phyloP scores from a whole-genome alignment of 805 yeast species.

The Candida ficus region DNA sequence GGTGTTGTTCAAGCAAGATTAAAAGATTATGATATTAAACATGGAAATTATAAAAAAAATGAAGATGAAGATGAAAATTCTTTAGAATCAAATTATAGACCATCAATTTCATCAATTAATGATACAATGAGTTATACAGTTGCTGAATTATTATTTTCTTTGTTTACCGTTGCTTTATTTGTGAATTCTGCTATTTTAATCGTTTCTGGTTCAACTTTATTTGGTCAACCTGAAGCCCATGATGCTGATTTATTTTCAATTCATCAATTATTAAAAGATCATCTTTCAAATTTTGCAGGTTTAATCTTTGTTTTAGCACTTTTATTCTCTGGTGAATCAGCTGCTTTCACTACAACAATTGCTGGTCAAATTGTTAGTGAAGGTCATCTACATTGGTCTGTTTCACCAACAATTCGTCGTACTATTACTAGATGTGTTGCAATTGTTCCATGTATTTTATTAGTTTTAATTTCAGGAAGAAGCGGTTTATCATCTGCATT shows the following conservation, averaged over 20 bases:
- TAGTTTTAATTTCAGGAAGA: conserved; percentile 72
- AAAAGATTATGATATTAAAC: conserved; percentile 66
- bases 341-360: conserved; percentile 91
- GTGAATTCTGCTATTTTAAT: conserved; percentile 86
- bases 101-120: conserved; percentile 75
- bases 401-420: conserved; percentile 77
- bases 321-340: conserved; percentile 81
- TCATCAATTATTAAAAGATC: conserved; percentile 55
- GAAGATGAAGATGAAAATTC: conserved; percentile 24
- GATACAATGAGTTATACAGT: conserved; percentile 80
- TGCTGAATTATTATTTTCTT: conserved; percentile 74
- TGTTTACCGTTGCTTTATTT: conserved; percentile 85
- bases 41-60: conserved; percentile 50
- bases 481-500: conserved; percentile 73
- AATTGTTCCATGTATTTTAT: conserved; percentile 76
- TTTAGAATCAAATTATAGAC: conserved; percentile 45
- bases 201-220: conserved; percentile 86
- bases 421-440: conserved; percentile 80
- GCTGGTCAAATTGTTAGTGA: conserved; percentile 95
- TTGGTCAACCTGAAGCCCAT: conserved; percentile 50
- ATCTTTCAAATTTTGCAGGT: conserved; percentile 74
- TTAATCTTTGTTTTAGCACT: conserved; percentile 80
- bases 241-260: conserved; percentile 74
- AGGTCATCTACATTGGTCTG: conserved; percentile 77
- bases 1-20: conserved; percentile 85